Evolutionary conservation across 805 yeast genomes (phyloP).

Genomic region (Wickerhamiella lipophila): DNA sequence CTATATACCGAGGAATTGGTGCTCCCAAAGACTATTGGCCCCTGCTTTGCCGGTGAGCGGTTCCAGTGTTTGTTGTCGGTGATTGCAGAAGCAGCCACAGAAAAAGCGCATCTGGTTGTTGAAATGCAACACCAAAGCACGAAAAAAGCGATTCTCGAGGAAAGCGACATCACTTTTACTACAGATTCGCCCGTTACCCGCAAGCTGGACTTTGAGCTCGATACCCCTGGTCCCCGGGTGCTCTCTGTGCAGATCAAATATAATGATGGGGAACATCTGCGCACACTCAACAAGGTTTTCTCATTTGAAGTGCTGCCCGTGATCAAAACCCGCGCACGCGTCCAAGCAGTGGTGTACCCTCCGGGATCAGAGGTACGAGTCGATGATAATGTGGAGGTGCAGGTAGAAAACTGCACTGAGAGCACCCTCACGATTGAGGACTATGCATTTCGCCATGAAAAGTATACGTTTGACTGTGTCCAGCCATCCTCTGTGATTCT

Average conservation of each 20-base stretch:
- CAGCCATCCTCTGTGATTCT: slow-evolving; percentile 13
- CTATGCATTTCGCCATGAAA: slow-evolving; percentile 22
- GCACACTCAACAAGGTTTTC: slow-evolving; percentile 22
- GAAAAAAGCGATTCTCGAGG: neutral
- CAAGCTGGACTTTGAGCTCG: slow-evolving; percentile 20
- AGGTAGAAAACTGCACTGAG: slow-evolving; percentile 27
- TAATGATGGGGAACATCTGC: slow-evolving; percentile 14
- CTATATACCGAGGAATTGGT: slow-evolving; percentile 17
- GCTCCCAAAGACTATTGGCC: slow-evolving; percentile 23
- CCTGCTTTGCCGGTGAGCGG: slow-evolving; percentile 27
- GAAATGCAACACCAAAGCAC: neutral
- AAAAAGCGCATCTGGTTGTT: neutral
- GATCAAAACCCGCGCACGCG: slow-evolving; percentile 24
- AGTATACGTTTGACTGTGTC: slow-evolving; percentile 19
- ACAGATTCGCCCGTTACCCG: neutral
- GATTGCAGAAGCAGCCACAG: neutral
- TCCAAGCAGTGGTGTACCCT: slow-evolving; percentile 5
- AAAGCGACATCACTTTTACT: neutral
- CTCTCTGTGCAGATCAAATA: slow-evolving; percentile 21
- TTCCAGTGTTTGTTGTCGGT: slow-evolving; percentile 21
- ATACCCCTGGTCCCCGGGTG: slow-evolving; percentile 23
- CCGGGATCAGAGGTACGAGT: slow-evolving; percentile 12
- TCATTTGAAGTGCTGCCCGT: slow-evolving; percentile 26
- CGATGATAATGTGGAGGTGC: slow-evolving; percentile 25
- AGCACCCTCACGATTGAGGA: slow-evolving; percentile 24